These are phyloP conservation scores for Populus euphratica DNA, from an alignment of 345 rosid species.

Conservation along the genomic window DNA sequence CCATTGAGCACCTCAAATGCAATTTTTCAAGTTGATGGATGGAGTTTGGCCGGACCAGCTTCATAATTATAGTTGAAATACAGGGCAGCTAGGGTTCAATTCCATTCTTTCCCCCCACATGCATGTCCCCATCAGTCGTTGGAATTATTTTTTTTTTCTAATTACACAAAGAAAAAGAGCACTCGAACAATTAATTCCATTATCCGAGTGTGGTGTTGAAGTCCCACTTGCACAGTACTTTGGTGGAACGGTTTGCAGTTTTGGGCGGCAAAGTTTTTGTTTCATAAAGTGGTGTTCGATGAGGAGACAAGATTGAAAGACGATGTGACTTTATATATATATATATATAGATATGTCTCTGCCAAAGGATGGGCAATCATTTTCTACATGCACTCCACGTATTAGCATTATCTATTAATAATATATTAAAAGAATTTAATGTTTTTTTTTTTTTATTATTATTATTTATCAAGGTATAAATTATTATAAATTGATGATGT, in stretches of 20 bases:
- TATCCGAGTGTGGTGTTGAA: not conserved
- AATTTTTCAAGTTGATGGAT: too few relatives aligned
- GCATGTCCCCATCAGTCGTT: conserved; percentile 28
- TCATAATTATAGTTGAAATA: not conserved
- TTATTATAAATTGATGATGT: too few relatives aligned
- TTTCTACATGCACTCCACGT: too few relatives aligned
- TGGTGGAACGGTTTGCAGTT: not conserved
- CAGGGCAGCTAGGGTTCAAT: not conserved
- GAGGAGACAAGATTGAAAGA: not conserved
- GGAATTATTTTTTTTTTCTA: not conserved
- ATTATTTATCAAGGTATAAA: too few relatives aligned
- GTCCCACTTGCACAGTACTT: not conserved
- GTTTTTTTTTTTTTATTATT: too few relatives aligned
- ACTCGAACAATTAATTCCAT: not conserved
- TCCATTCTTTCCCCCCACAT: conserved; percentile 20
- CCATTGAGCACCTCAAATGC: too few relatives aligned
- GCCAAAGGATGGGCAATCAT: too few relatives aligned
- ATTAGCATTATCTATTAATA: too few relatives aligned
- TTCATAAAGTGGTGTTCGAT: not conserved
- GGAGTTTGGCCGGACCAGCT: too few relatives aligned
- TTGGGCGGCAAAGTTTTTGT: not conserved
- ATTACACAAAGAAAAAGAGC: not conserved
- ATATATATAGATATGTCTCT: too few relatives aligned
- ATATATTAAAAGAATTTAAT: too few relatives aligned
- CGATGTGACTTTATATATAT: too few relatives aligned